A percentile compares a stretch with the other conserved stretches of the same genome.
Conservation (phyloP, 2,329 filamentous ascomycete species). For the Bipolaris oryzae region DNA sequence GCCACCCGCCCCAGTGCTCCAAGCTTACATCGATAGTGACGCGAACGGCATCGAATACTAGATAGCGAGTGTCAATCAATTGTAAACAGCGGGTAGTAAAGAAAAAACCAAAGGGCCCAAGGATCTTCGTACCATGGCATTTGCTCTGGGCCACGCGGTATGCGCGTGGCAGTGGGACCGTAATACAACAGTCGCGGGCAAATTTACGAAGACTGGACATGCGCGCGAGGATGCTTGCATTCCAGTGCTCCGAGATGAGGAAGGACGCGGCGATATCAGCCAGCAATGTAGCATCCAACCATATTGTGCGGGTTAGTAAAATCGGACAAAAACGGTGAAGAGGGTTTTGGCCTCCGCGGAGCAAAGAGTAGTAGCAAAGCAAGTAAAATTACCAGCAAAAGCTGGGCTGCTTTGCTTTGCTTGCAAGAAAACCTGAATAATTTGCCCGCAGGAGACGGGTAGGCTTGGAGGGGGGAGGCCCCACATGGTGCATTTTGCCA, state of each 20-base stretch:
- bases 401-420: too few relatives aligned
- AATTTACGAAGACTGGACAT: slow-evolving; percentile 23
- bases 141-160: slow-evolving; percentile 8
- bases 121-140: slow-evolving; percentile 44
- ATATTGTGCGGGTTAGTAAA: slow-evolving; percentile 28
- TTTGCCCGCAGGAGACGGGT: slow-evolving; percentile 1
- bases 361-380: neutral
- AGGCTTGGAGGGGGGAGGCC: slow-evolving; percentile 15
- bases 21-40: slow-evolving; percentile 46
- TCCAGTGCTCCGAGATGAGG: slow-evolving; percentile 9
- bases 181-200: slow-evolving; percentile 10
- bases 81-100: too few relatives aligned
- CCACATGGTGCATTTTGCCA: slow-evolving; percentile 20
- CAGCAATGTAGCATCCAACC: slow-evolving; percentile 17
- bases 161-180: slow-evolving; percentile 3
- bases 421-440: slow-evolving; percentile 14
- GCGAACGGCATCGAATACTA: slow-evolving; percentile 48
- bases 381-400: neutral
- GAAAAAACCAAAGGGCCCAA: neutral
- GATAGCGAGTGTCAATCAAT: slow-evolving; percentile 12
- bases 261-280: slow-evolving; percentile 23
- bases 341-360: neutral
- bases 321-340: slow-evolving; percentile 1
- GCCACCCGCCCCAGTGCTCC: neutral
- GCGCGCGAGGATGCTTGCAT: slow-evolving; percentile 3